Conservation (phyloP, 495 filamentous ascomycete genomes). For the Jackrogersella multiformis region DNA sequence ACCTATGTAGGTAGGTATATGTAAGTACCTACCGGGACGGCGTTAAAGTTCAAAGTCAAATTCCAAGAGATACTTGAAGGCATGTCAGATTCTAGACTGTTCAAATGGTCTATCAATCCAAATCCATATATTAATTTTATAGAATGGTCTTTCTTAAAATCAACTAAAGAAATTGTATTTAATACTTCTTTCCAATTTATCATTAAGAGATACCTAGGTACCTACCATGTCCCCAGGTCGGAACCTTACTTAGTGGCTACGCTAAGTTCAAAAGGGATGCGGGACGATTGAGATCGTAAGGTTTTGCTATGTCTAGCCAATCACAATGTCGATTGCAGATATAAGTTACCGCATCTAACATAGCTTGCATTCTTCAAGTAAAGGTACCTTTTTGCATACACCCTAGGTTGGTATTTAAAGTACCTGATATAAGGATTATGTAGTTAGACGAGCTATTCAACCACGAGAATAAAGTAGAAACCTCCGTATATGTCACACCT, state of each 20-base stretch:
- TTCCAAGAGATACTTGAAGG: background rate
- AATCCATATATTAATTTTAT: no score
- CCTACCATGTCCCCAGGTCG: no score
- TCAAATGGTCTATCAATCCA: no score
- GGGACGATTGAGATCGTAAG: conserved; percentile 9
- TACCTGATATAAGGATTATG: no score
- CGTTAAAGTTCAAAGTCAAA: background rate
- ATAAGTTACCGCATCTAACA: conserved; percentile 2
- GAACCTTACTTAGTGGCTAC: conserved; percentile 24
- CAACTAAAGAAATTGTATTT: no score
- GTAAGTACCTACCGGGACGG: background rate
- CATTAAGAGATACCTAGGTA: no score
- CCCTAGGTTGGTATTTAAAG: no score
- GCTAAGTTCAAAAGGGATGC: conserved; percentile 6
- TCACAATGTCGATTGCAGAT: background rate
- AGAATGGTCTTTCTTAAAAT: no score
- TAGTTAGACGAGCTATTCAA: no score
- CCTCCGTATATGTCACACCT: background rate
- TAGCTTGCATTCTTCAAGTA: background rate
- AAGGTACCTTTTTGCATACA: no score
- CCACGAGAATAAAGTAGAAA: no score
- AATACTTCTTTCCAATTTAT: background rate
- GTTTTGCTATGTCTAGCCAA: conserved; percentile 6
- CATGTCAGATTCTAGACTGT: background rate
- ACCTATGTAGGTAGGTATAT: background rate